Base-by-base conservation (phyloP, 1,284 basidiomycete species). In the Fistulinella staudtii region DNA sequence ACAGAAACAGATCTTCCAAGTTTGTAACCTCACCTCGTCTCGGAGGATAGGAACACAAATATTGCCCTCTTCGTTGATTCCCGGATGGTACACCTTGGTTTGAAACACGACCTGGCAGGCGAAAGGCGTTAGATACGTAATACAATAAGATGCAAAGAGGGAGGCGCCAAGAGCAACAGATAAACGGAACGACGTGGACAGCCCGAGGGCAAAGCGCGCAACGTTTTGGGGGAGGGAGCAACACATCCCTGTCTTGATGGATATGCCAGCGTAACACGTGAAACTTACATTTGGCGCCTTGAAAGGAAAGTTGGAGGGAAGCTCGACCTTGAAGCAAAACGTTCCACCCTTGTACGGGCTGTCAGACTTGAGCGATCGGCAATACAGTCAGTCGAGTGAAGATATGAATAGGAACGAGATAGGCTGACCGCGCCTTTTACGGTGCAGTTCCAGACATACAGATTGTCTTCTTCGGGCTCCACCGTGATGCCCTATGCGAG, bases 11-110 rank as follows among this genome's bases (percentile, higher is more conserved):
- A 5, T 29, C 13, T 28, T 14, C 8, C 18, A 27, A 42, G 17
- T 39, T 30, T 34, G n/a, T 44, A 39, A 31, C 31, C 84, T 50
- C 54, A 89, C 90, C 74, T 93, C 85, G 61, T 89, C 86, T 53
- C 85, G 78, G 41, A 92, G 73, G 37, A 92, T 74, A 28, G 87
- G 85, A 21, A 91, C 78, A 61, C 88, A 91, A 44, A 91, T 89
- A 23, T 76, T 72, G 30, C 91, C 92, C 60, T 95, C 89, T 47
- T 92, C 89, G 53, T 94, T 93, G 60, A 95, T 87, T 42, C 92
- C 92, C 13, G 92, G 92, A 67, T 95, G 92, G 61, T 94, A 94
- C 47, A 93, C 86, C 72, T 85, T 91, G 29, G 92, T 94, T 36
- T 71, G 79, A 68, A 93, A 93, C 33, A 79, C 81, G 47, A 93